A percentile compares a stretch with the other conserved stretches of the same genome.
These are phyloP conservation scores for Venturia pyrina DNA, from an alignment of 2,329 filamentous ascomycete genomes.

Conservation along the genomic window DNA sequence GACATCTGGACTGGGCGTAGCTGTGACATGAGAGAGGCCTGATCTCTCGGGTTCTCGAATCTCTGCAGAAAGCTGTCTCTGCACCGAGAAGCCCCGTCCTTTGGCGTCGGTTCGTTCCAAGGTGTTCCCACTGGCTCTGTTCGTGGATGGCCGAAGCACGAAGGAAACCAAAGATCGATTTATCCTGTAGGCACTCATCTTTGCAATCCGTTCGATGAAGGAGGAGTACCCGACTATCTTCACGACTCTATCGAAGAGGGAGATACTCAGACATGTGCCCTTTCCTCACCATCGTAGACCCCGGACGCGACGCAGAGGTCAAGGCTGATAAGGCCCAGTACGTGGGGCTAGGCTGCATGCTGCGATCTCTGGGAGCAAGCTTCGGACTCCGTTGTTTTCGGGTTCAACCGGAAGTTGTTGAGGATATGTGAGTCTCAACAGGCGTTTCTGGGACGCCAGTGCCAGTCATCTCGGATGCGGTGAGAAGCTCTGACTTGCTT, in stretches of 20 bases:
- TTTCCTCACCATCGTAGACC: background rate
- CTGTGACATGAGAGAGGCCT: background rate
- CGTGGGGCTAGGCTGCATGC: background rate
- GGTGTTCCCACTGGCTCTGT: background rate
- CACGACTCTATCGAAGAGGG: background rate
- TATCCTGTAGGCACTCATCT: background rate
- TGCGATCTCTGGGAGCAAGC: background rate
- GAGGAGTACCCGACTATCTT: too few species aligned
- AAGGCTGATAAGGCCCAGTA: constrained; percentile 3
- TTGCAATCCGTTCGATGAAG: background rate
- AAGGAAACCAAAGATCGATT: background rate
- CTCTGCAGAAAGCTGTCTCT: background rate
- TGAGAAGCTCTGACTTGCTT: constrained; percentile 27
- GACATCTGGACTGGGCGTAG: background rate
- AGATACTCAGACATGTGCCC: background rate
- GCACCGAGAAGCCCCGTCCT: background rate
- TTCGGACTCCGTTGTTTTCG: background rate
- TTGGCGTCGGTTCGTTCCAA: background rate
- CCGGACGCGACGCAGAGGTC: background rate
- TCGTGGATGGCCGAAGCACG: background rate
- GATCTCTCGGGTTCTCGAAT: constrained; percentile 1
- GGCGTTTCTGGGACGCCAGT: background rate
- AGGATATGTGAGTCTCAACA: constrained; percentile 2
- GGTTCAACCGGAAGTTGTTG: constrained; percentile 6
- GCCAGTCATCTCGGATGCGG: background rate